phyloP scores from a whole-genome alignment of 2,329 filamentous ascomycete genomes.

The Daldinia sp. region DNA sequence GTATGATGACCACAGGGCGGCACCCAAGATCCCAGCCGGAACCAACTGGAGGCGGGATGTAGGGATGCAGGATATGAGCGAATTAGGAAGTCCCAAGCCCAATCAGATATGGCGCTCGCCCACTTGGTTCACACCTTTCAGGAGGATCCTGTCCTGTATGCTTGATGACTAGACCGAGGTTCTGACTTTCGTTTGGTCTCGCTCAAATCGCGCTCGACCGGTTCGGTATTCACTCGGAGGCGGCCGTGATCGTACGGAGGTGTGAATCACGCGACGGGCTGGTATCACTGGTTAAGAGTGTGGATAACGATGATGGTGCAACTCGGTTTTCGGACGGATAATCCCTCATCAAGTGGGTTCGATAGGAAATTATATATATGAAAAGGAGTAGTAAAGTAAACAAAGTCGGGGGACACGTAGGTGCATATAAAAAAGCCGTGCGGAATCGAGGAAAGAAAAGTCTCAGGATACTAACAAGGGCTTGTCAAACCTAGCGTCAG shows the following conservation, averaged over 20 bases:
- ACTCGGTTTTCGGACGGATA: constrained; percentile 7
- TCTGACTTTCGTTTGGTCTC: constrained; percentile 3
- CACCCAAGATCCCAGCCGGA: constrained; percentile 28
- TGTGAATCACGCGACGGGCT: constrained; percentile 23
- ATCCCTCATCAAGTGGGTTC: constrained; percentile 7
- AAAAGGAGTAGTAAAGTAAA: neutral
- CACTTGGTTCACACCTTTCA: constrained; percentile 25
- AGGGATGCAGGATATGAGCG: constrained; percentile 37
- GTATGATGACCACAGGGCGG: constrained; percentile 23
- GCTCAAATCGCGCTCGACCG: constrained; percentile 14
- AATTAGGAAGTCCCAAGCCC: constrained; percentile 45
- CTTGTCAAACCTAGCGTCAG: constrained; percentile 29
- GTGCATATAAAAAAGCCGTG: constrained; percentile 9
- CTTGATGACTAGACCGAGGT: constrained; percentile 24
- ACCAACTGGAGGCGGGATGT: constrained; percentile 27
- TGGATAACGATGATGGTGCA: constrained; percentile 10
- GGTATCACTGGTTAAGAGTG: constrained; percentile 7
- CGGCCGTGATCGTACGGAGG: constrained; percentile 39
- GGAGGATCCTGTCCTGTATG: constrained; percentile 19
- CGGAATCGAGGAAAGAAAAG: constrained; percentile 21
- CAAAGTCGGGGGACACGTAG: neutral
- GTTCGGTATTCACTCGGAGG: constrained; percentile 32
- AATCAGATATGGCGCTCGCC: constrained; percentile 39
- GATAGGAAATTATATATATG: neutral
- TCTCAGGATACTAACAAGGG: constrained; percentile 20